Percentiles rank a stretch among this genome's conserved stretches.
phyloP scores from a whole-genome alignment of 2,329 filamentous ascomycete genomes.

The Botrytis cinerea region DNA sequence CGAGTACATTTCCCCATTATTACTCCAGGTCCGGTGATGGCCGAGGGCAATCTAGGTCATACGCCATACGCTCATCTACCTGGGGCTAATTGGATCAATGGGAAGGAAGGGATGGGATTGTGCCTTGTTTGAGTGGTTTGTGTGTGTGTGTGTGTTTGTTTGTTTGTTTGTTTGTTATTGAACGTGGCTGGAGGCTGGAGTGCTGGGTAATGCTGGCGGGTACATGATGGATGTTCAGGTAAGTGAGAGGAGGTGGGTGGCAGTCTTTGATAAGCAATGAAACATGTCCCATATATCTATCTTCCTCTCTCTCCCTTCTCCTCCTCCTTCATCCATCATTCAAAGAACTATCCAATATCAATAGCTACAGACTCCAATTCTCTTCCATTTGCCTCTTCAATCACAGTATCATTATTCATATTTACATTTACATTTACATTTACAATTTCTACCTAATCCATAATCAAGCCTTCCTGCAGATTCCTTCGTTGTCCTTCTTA shows the following conservation, averaged over 20 bases:
- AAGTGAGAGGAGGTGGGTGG: not conserved
- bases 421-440: conserved; percentile 1
- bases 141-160: not conserved
- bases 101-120: not conserved
- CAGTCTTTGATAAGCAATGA: conserved; percentile 12
- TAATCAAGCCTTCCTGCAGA: not conserved
- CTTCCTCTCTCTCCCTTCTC: not conserved
- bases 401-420: not conserved
- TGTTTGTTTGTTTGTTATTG: conserved; percentile 8
- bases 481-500: conserved; percentile 10
- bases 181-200: not conserved
- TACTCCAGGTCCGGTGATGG: conserved; percentile 9
- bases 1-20: conserved; percentile 4
- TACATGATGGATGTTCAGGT: not conserved
- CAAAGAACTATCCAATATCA: not conserved
- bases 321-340: not conserved
- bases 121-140: conserved; percentile 6
- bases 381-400: not conserved
- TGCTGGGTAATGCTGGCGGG: not conserved
- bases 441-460: conserved; percentile 1
- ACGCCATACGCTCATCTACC: not conserved
- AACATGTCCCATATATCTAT: conserved; percentile 1
- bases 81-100: not conserved
- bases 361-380: not conserved
- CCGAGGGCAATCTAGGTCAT: conserved; percentile 5